Evolutionary conservation across 352 stramenopile genomes (phyloP), one percentile per base, ranked within the genome.

Genomic region (Globisporangium viniferum): DNA sequence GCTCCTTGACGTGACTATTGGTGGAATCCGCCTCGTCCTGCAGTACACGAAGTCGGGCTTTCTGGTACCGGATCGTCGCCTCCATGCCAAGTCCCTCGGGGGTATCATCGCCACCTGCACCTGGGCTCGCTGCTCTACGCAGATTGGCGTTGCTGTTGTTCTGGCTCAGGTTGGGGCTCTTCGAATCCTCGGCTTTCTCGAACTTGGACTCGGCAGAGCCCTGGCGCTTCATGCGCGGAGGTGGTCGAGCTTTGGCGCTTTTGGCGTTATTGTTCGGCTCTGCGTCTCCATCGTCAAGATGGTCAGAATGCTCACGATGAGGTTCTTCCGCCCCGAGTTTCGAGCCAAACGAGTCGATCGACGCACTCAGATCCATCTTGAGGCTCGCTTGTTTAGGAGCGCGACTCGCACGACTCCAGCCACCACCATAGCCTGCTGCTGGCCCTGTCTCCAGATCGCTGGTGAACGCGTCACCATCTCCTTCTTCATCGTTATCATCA

Each of bases 11-110:
- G 44, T 80, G 72, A 7, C 64, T 62, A 4, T 68, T 73, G 0
- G 80, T 73, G n/a, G 62, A 55, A 18, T 91, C 84, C 29, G 77
- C 73, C 67, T 93, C 83, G 41, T 92, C 82, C 61, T 94, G 84
- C 12, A 94, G 74, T 24, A 94, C 75, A 9, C 81, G 84, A 8
- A 94, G 66, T 10, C 86, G 75, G 3, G 84, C 83, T 71, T 92
- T 92, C 60, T 94, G 86, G 60, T 91, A 91, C 24, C 86, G 75
- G 15, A 93, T 61, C 0, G 86, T 90, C 24, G 83, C 78, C 46
- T 92, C 86, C 0, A 88, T 57, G 2, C 84, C 77, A 0, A 91
- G 70, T 49, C 80, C 82, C 59, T 86, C 75, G 0, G 73, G 74
- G 0, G 66, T 60, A 33, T 24, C 33, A n/a, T 41, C 15, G 0